These are phyloP conservation scores for Fusarium graminum DNA, from an alignment of 2,329 filamentous ascomycete species.

Conservation along the genomic window DNA sequence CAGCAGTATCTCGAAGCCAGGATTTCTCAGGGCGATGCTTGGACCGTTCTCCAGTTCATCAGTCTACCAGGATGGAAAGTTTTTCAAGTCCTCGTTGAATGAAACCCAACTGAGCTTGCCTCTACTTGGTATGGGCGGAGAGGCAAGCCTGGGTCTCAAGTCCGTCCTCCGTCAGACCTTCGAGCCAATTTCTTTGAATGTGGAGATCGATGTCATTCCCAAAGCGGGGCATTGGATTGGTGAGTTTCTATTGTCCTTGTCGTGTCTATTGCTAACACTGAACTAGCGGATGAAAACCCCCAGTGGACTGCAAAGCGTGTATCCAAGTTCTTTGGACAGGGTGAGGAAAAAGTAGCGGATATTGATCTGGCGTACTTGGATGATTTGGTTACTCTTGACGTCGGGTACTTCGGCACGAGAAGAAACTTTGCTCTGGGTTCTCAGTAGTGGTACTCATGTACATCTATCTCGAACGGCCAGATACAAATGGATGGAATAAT, in stretches of 20 bases:
- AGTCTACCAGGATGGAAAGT: constrained; percentile 52
- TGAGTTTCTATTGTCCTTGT: not conserved
- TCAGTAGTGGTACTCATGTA: not conserved
- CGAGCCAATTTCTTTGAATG: constrained; percentile 23
- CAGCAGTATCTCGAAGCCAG: constrained; percentile 58
- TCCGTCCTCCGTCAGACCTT: constrained; percentile 10
- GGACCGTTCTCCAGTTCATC: constrained; percentile 53
- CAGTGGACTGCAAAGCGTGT: constrained; percentile 41
- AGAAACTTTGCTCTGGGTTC: constrained; percentile 7
- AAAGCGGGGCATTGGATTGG: constrained; percentile 50
- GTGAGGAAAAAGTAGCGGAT: constrained; percentile 5
- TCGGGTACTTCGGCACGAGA: constrained; percentile 31
- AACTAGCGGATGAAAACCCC: constrained; percentile 46
- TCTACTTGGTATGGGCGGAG: constrained; percentile 46
- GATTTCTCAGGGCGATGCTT: constrained; percentile 58
- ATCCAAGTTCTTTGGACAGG: constrained; percentile 30
- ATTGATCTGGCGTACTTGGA: constrained; percentile 39
- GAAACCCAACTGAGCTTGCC: constrained; percentile 29
- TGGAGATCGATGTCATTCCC: constrained; percentile 43
- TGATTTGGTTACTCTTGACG: constrained; percentile 38
- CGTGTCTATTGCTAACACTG: not conserved
- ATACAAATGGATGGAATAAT: not conserved
- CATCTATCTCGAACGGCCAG: too few relatives aligned
- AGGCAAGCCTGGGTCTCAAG: constrained; percentile 44
- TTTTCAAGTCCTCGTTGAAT: constrained; percentile 53